Base-by-base conservation (phyloP, 148 eudicot genomes). In the Simmondsia chinensis region DNA sequence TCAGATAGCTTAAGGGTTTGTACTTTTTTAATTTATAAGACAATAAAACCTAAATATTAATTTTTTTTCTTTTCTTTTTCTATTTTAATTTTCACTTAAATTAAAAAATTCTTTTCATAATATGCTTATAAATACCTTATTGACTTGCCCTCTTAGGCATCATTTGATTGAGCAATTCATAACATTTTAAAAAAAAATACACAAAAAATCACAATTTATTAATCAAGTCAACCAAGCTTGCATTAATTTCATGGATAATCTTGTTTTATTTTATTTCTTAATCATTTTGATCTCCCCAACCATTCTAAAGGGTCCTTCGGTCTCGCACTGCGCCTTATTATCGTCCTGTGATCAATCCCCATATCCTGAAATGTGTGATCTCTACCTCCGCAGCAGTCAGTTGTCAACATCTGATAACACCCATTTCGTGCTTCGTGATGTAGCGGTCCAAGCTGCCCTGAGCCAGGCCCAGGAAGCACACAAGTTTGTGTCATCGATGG, bases 321-420 rank as follows among this genome's bases (percentile, higher is more conserved):
- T 48, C 46, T 49, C 61, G 31, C 70, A 61, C 57, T 67, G 77
- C 21, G 44, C 47, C 25, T 12, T 54, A 19, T 33, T 41, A 19
- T 19, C 70, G 37, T 30, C 57, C 19, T 77, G 79, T 22, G 41
- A 30, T 52, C 71, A 66, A 49, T 57, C 73, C 19, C 79, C 76
- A 1, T 34, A 70, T 41, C 84, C 80, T 39, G 50, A 63, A 31
- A 17, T 54, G 33, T 77, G 84, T 47, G 54, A 44, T 23, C 23
- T 51, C 60, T 12, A 29, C 46, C 3, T 26, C 12, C 1, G 48
- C 50, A 6, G 43, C 39, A 24, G 39, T 24, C 42, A 20, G 6
- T 21, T 31, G 13, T 17, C 24, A 15, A 1, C 61, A 11, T 19
- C 21, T 11, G 40, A 51, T 0, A 35, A 57, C 33, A 57, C 64